Evolutionary conservation across 345 rosid species (phyloP), one percentile per base, ranked within the genome.

Genomic region (Brassica rapa): DNA sequence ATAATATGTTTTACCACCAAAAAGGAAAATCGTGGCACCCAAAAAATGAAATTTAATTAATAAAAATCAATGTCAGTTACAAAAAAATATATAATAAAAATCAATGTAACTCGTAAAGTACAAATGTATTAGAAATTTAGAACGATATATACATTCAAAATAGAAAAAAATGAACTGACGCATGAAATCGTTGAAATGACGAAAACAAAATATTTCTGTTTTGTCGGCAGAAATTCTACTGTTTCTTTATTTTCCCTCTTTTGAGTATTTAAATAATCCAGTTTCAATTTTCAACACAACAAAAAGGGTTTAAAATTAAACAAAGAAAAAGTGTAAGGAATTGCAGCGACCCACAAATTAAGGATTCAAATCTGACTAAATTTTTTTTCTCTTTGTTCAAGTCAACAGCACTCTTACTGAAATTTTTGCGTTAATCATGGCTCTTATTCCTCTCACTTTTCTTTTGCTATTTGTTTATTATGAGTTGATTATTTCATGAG

Each of bases 301-400:
- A 23, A 21, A 68, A 76, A 30, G 25, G 25, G 29, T 57, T 19
- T 3, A 49, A 11, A 32, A 2, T 33, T 6, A 62, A 62, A 30
- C 4, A 62, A 30, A 14, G 16, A 24, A 33, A 49, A 35, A 35
- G 15, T 12, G 55, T 30, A 16, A 76, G 29, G 59, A 70, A 77
- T 46, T 19, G 66, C 4, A 62, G 62, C 57, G 75, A 77, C 75
- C 76, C 81, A 71, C 70, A 77, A 70, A 77, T 77, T 77, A 70
- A 77, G 81, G 81, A 70, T 77, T 70, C 65, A 62, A 70, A 30
- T 6, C 33, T 63, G 32, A 53, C 25, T 57, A 51, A 8, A 39
- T 6, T 0, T 9, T 21, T 49, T 53, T 53, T 53, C 59, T 53
- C 59, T 16, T 55, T 55, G 25, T 16, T 55, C 24, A 53, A 53